Conservation (phyloP, 495 filamentous ascomycete genomes). For the Tuber magnatum region DNA sequence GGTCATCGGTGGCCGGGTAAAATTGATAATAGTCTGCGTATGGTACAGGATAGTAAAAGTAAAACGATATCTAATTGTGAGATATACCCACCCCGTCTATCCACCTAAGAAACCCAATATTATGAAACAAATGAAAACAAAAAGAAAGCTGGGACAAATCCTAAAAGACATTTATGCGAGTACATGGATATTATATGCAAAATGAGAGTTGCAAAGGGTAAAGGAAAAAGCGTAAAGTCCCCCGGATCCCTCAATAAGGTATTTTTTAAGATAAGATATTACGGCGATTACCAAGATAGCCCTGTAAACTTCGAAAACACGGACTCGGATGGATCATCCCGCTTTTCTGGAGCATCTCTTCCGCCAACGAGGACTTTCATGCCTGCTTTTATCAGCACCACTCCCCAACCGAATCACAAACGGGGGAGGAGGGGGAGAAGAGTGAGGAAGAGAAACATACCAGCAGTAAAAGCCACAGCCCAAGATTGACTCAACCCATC, state of each 20-base stretch:
- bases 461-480: conserved; percentile 77
- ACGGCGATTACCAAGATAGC: background rate
- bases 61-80: background rate
- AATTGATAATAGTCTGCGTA: background rate
- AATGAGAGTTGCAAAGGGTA: background rate
- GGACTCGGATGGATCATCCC: background rate
- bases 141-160: background rate
- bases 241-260: background rate
- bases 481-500: conserved; percentile 78
- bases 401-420: background rate
- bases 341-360: background rate
- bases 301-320: background rate
- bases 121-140: background rate
- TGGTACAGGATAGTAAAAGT: background rate
- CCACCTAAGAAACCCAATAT: background rate
- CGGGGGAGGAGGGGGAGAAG: background rate
- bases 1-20: background rate
- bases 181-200: too few species aligned
- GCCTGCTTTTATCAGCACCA: background rate
- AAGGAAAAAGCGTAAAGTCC: background rate
- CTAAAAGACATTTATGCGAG: too few species aligned
- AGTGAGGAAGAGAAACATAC: background rate
- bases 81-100: background rate
- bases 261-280: background rate
- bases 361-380: background rate